Evolutionary conservation across 2,329 filamentous ascomycete genomes (phyloP), one percentile per base, ranked within the genome.

Genomic region (Sporothrix protearum): DNA sequence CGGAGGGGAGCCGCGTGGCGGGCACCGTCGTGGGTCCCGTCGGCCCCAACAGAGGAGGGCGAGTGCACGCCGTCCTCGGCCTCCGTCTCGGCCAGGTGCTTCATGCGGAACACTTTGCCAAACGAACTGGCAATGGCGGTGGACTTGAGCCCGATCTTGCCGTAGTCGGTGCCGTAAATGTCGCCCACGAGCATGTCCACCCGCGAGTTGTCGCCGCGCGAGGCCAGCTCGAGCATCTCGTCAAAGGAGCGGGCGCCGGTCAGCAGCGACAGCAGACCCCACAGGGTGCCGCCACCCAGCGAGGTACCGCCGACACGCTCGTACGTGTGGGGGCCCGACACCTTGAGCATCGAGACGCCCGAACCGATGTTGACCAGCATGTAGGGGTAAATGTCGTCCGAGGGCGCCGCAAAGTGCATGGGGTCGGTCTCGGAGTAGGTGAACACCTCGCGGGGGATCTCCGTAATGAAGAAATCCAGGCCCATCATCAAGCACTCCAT

Each of bases 381-480:
- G 79, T 99, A 99, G 2, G 96, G 96, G 80, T 99, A 98, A 73
- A 97, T 93, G 76, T 84, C 83, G 59, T 72, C 72, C 39, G 72
- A 55, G 0, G 93, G 89, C 73, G 91, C 88, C 75, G 91, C 89
- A 79, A 97, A 98, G 77, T 93, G 88, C 92, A 97, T 97, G 4
- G 94, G 94, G 76, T 96, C 91, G 45, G 88, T 87, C 80, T 97
- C 95, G 79, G 92, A 94, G 81, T 98, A 98, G 25, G 94, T 97
- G 78, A 99, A 99, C 70, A 99, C 95, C 82, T 99, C 96, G 76
- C 92, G 89, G 25, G 96, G 96, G 73, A 99, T 98, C 80, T 98
- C 94, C 75, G 93, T 97, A 78, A 98, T 98, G 85, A 99, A 98
- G 83, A 98, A 99, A 80, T 99, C 96, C 57, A 99, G 89, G 94